Base-by-base conservation (phyloP, 2,329 filamentous ascomycete genomes). In the Colletotrichum sp. region DNA sequence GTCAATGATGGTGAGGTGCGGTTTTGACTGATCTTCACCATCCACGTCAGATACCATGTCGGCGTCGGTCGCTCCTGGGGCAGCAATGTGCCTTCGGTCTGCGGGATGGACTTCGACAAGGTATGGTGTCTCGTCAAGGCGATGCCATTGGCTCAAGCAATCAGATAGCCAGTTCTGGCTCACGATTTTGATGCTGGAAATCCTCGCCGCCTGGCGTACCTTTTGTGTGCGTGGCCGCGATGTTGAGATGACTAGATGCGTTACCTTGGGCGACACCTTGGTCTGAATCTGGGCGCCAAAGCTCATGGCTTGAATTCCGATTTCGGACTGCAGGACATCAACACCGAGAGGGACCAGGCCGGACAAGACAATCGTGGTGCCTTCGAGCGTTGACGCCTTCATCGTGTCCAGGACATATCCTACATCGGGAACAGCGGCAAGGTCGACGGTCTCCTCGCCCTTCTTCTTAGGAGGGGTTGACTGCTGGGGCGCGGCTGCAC, bases 121-220 rank as follows among this genome's bases (percentile, higher is more conserved):
- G 81, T 96, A 98, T 0, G 94, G 93, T 4, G 89, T 89, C 83
- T 98, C 96, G 72, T 97, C 93, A 13, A 98, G 88, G 72, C 91
- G 93, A 78, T 91, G 89, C 97, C 97, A 99, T 83, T 94, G 93
- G 30, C 92, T 94, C 78, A 99, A 92, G 71, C 93, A 98, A 79
- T 96, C 94, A 36, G 93, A 90, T 34, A 99, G 92, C 97, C 97
- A 99, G 80, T 95, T 92, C 69, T 96, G 94, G 79, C 94, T 96
- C 64, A 99, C 97, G 75, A 99, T 98, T 83, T 96, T 96, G 84
- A 99, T 95, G 68, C 92, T 92, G 0, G 94, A 89, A 71, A 95
- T 94, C 78, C 93, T 92, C 16, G 95, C 93, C 0, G 97, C 97
- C 84, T 96, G 94, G 64, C 95, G 93, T 59, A 99, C 95, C 85